A percentile compares a stretch with the other conserved stretches of the same genome.
Evolutionary conservation across 2,329 filamentous ascomycete genomes (phyloP).

Genomic region (Fusarium hainanense): DNA sequence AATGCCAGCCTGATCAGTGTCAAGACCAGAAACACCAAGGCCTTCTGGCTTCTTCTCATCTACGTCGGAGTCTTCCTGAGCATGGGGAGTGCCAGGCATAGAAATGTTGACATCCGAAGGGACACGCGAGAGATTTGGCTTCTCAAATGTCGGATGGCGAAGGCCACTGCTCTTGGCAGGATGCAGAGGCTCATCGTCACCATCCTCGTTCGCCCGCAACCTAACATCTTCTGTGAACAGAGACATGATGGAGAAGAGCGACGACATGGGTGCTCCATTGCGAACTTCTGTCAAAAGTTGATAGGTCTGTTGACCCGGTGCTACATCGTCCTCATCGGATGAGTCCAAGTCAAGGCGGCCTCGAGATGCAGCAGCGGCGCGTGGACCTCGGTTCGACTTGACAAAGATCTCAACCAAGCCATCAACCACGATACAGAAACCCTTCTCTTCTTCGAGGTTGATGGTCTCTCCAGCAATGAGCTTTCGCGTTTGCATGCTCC

Average conservation of each 20-base stretch:
- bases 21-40: conserved; percentile 17
- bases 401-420: conserved; percentile 98
- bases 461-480: conserved; percentile 96
- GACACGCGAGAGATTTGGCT: conserved; percentile 22
- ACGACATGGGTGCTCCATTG: conserved; percentile 98
- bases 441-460: conserved; percentile 95
- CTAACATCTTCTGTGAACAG: conserved; percentile 96
- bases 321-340: conserved; percentile 75
- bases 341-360: conserved; percentile 49
- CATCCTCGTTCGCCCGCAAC: conserved; percentile 78
- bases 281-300: conserved; percentile 96
- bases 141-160: conserved; percentile 46
- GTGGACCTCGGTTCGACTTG: conserved; percentile 77
- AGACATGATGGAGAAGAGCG: conserved; percentile 95
- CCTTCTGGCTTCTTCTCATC: conserved; percentile 34
- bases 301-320: conserved; percentile 82
- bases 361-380: conserved; percentile 45
- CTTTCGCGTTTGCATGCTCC: conserved; percentile 98
- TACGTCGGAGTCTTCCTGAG: conserved; percentile 44
- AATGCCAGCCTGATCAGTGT: conserved; percentile 61
- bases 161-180: conserved; percentile 45
- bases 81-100: conserved; percentile 54
- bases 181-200: conserved; percentile 58
- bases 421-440: conserved; percentile 97
- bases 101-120: conserved; percentile 46